Conservation (phyloP, 1,139 yeast species). For the Yamadazyma diospyri region DNA sequence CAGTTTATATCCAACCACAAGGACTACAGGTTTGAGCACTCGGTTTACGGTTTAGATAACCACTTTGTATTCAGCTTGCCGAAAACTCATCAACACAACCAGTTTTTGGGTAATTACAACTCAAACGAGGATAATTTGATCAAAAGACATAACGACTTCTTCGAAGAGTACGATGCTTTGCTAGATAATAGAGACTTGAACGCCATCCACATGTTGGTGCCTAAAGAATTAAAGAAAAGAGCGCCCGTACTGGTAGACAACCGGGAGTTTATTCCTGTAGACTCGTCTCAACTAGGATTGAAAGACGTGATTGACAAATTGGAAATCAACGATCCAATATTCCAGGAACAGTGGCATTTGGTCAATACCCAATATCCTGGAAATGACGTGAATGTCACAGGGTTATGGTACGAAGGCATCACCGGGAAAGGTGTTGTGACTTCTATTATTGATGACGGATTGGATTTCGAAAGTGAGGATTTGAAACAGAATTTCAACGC, state of each 20-base stretch:
- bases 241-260: conserved; percentile 30
- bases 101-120: conserved; percentile 34
- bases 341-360: conserved; percentile 86
- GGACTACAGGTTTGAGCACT: conserved; percentile 50
- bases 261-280: conserved; percentile 24
- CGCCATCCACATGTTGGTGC: conserved; percentile 50
- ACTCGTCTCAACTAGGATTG: conserved; percentile 45
- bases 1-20: conserved; percentile 35
- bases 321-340: conserved; percentile 74
- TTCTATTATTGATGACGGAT: conserved; percentile 92
- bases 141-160: conserved; percentile 27
- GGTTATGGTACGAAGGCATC: conserved; percentile 77
- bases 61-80: conserved; percentile 60
- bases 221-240: conserved; percentile 46
- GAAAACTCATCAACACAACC: conserved; percentile 33
- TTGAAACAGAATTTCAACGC: conserved; percentile 65
- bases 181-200: conserved; percentile 26
- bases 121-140: conserved; percentile 26
- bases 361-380: conserved; percentile 71
- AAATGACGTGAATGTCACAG: conserved; percentile 82
- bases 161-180: conserved; percentile 25
- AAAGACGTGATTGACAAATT: conserved; percentile 49
- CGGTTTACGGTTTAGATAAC: conserved; percentile 52
- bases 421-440: conserved; percentile 82
- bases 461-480: conserved; percentile 78